Conservation (phyloP, 1,284 basidiomycete genomes). For the Phaffia rhodozyma region DNA sequence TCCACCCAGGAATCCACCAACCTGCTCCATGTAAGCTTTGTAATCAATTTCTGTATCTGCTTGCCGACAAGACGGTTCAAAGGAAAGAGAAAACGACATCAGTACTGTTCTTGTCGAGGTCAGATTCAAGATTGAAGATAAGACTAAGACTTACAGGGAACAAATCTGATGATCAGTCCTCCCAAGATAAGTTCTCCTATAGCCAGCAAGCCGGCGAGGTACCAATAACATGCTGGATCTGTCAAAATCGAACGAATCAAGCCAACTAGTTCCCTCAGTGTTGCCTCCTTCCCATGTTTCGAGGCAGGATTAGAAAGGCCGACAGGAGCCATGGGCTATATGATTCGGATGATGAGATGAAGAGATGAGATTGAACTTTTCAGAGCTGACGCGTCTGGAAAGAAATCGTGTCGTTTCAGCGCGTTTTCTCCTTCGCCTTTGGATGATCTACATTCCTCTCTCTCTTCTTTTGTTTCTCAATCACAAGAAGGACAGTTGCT, state of each 20-base stretch:
- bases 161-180: conserved; percentile 59
- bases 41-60: conserved; percentile 98
- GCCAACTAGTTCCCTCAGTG: not conserved
- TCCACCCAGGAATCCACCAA: conserved; percentile 64
- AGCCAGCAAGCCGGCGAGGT: not conserved
- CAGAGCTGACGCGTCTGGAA: no score
- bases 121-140: not conserved
- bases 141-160: conserved; percentile 53
- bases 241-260: not conserved
- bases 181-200: conserved; percentile 62
- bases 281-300: no score
- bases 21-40: conserved; percentile 82
- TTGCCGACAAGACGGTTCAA: no score
- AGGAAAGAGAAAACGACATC: conserved; percentile 17
- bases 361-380: no score
- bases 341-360: no score
- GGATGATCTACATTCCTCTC: no score
- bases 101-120: not conserved
- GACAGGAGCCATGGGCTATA: no score
- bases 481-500: no score
- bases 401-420: no score
- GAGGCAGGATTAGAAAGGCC: no score
- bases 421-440: no score
- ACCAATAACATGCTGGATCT: conserved; percentile 5
- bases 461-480: no score